Evolutionary conservation across 257 asterid species (phyloP).

Genomic region (Solanum piurae): DNA sequence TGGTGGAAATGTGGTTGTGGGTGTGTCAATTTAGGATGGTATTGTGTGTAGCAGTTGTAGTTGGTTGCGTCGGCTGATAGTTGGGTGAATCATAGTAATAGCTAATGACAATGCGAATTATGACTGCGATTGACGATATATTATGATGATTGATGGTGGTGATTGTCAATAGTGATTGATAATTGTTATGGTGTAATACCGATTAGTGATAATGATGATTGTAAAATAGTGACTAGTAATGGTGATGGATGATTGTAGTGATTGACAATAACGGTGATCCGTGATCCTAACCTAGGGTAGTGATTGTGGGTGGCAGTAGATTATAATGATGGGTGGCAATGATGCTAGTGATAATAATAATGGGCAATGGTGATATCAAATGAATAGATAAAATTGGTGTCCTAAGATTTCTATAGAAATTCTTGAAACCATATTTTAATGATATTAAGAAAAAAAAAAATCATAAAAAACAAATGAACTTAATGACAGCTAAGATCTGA

Average conservation of each 20-base stretch:
- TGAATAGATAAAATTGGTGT: not conserved
- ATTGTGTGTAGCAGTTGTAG: not conserved
- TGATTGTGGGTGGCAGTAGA: not conserved
- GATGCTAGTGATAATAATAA: not conserved
- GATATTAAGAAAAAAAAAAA: no score
- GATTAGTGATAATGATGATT: not conserved
- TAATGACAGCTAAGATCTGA: not conserved
- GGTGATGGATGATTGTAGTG: not conserved
- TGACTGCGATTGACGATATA: accelerated
- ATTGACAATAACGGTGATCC: not conserved
- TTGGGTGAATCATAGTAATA: not conserved
- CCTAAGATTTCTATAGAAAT: not conserved
- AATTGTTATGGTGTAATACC: not conserved
- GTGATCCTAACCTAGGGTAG: not conserved
- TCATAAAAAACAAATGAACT: not conserved
- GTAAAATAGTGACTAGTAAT: not conserved
- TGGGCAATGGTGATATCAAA: not conserved
- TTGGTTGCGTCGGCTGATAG: not conserved
- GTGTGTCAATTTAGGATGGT: not conserved
- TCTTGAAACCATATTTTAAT: not conserved
- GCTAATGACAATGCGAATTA: not conserved
- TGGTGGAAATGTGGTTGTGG: not conserved
- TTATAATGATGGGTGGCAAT: not conserved
- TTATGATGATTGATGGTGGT: not conserved
- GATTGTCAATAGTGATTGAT: not conserved